Percentiles rank a stretch among this genome's conserved stretches.
Conservation (phyloP, 352 stramenopile species). For the Globisporangium spinosum region DNA sequence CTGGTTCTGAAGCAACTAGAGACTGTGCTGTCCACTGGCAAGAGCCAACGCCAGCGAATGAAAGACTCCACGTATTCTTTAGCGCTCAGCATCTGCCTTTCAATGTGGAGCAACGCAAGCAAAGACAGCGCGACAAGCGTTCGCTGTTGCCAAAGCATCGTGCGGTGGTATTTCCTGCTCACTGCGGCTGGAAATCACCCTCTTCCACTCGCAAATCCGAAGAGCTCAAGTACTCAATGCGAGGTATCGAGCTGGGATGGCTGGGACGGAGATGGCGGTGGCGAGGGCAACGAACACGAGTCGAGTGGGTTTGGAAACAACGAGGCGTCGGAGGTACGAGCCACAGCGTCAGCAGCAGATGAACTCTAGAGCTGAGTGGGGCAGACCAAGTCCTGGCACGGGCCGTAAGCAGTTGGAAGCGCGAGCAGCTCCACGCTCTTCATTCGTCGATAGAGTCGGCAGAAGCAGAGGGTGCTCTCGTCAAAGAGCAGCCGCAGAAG, state of each 20-base stretch:
- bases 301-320: not conserved
- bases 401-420: not conserved
- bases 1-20: constrained; percentile 12
- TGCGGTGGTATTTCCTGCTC: constrained; percentile 1
- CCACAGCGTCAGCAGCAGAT: not conserved
- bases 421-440: not conserved
- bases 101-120: not conserved
- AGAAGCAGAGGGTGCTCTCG: not conserved
- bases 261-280: constrained; percentile 32
- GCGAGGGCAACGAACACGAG: not conserved
- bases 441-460: not conserved
- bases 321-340: not conserved
- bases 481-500: not conserved
- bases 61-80: not conserved
- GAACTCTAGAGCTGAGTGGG: not conserved
- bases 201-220: not conserved
- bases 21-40: not conserved
- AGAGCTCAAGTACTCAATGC: not conserved
- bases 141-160: not conserved
- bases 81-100: not conserved
- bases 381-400: not conserved
- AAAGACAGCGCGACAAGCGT: not conserved
- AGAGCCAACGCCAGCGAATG: not conserved
- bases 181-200: not conserved
- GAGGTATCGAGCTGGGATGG: constrained; percentile 28